phyloP scores from a whole-genome alignment of 2,329 filamentous ascomycete genomes.

The Fusarium guadeloupense region DNA sequence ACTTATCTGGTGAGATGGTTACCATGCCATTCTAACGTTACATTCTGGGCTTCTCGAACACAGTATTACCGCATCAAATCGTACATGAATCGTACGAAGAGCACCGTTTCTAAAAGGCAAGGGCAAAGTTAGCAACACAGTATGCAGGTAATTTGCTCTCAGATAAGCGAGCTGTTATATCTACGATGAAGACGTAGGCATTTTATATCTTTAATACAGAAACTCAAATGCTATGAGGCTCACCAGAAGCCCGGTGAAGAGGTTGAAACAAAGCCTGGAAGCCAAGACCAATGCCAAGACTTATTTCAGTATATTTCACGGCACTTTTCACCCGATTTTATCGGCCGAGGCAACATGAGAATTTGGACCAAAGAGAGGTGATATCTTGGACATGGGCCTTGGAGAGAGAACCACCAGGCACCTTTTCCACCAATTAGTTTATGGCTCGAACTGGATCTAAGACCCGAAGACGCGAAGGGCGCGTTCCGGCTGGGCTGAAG shows the following conservation, averaged over 20 bases:
- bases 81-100: not conserved
- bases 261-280: conserved; percentile 38
- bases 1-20: no score
- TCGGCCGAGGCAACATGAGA: conserved; percentile 23
- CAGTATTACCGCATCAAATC: no score
- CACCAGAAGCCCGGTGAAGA: conserved; percentile 22
- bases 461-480: conserved; percentile 26
- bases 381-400: not conserved
- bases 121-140: conserved; percentile 1
- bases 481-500: not conserved
- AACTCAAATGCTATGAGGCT: not conserved
- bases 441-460: not conserved
- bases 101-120: not conserved
- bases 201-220: not conserved
- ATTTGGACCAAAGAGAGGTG: conserved; percentile 6
- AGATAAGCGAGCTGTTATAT: not conserved
- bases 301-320: conserved; percentile 8
- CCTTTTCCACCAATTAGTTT: conserved; percentile 31
- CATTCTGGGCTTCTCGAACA: no score
- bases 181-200: no score
- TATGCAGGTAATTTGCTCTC: not conserved
- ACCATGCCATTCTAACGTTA: no score
- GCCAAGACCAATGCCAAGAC: conserved; percentile 41
- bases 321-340: conserved; percentile 24
- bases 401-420: not conserved